Base-by-base conservation (phyloP, 306 rosid genomes). In the Begonia peltatifolia region DNA sequence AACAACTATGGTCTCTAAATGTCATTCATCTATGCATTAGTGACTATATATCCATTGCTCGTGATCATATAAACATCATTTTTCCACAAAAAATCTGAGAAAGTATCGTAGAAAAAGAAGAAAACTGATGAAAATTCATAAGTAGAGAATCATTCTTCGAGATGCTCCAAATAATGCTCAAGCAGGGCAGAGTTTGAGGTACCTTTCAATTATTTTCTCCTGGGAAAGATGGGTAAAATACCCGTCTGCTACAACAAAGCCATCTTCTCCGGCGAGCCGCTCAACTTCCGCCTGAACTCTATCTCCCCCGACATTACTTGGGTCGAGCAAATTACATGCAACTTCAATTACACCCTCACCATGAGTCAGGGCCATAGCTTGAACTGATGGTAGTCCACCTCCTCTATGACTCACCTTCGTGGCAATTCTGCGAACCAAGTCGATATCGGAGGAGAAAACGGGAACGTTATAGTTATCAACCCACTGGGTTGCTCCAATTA, bases 401-500 rank as follows among this genome's bases (percentile, higher is more conserved):
- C 80, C 80, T 61, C 77, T 55, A 52, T 71, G 77, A 23, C 80
- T 67, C 3, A 78, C 61, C 9, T 48, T 64, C 59, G 60, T 78
- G 0, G 84, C 79, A 50, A 78, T 76, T 61, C 77, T 74, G 7
- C 79, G 75, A 58, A 65, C 76, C 10, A 58, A 72, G 3, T 59
- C 47, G 0, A 85, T 68, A 55, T 85, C 74, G 14, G 83, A 61
- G 53, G 94, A 70, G 51, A 74, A 48, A 58, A 85, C 62, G 2
- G 97, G 94, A 50, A 89, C 65, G 44, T 89, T 89, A 68, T 76
- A 89, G 59, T 85, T 89, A 59, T 83, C 95, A 41, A 78, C 84
- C 75, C 80, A 78, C 41, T 18, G 53, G 15, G 88, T 80, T 53
- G 81, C 84, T 54, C 84, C 84, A 6, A 78, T 80, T 54, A 83